Percentiles rank a stretch among this genome's conserved stretches.
These are phyloP conservation scores for Colletotrichum cereale DNA, from an alignment of 2,329 filamentous ascomycete genomes.

Conservation along the genomic window DNA sequence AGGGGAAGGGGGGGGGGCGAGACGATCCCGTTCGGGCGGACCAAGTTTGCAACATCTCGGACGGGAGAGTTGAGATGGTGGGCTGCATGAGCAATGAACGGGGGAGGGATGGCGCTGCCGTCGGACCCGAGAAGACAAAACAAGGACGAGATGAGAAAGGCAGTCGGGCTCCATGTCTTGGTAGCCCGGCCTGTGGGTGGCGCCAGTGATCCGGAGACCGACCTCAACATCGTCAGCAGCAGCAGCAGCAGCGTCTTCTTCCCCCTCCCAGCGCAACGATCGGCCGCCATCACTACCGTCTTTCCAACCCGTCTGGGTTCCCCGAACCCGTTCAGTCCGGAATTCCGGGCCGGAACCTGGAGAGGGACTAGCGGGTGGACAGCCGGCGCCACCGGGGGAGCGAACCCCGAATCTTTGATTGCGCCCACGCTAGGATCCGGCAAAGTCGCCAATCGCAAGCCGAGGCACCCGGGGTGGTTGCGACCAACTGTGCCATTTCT, in stretches of 20 bases:
- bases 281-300: neutral
- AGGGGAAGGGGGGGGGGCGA: conserved; percentile 2
- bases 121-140: conserved; percentile 13
- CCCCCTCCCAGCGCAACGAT: neutral
- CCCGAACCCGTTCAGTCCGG: conserved; percentile 1
- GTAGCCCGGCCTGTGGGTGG: neutral
- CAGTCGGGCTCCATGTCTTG: conserved; percentile 18
- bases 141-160: neutral
- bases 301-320: neutral
- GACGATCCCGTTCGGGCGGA: conserved; percentile 32
- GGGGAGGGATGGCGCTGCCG: conserved; percentile 37
- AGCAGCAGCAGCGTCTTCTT: conserved; percentile 1
- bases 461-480: conserved; percentile 17
- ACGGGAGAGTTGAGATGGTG: conserved; percentile 33
- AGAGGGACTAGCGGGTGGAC: conserved; percentile 24
- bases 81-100: conserved; percentile 13
- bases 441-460: conserved; percentile 28
- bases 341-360: conserved; percentile 19
- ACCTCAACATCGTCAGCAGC: conserved; percentile 18
- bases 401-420: conserved; percentile 26
- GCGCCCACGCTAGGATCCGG: conserved; percentile 22
- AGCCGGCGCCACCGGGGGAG: conserved; percentile 24
- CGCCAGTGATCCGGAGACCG: neutral
- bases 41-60: conserved; percentile 25
- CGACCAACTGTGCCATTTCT: conserved; percentile 26